Evolutionary conservation across 2,329 filamentous ascomycete species (phyloP), one percentile per base, ranked within the genome.

Genomic region (Dothideomycetidae sp.): DNA sequence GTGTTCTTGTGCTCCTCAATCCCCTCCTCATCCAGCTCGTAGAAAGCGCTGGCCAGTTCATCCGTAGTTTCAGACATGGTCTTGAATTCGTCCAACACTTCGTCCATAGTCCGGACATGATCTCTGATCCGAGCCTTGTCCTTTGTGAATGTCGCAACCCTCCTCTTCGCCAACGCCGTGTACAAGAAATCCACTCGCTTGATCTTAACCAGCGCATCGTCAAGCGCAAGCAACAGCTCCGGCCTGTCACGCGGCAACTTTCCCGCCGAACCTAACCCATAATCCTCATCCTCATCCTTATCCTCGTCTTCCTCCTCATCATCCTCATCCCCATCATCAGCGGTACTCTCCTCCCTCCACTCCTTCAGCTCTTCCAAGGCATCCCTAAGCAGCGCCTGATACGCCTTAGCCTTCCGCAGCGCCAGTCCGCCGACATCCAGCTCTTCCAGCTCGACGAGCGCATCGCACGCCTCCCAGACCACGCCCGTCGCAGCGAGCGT

Each of bases 311-410:
- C 55, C 5, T 50, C 54, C 26, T 58, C 56, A 56, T 63, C 40
- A 53, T 60, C 35, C 10, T 54, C 51, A 21, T 58, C 58, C 0
- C 54, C 50, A 3, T 51, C 58, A 23, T 56, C 55, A 4, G 48
- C 51, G 1, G 48, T 45, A 0, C 53, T 55, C 5, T 63, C 66
- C 0, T 69, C 56, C 10, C 70, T 64, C 84, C 86, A 94, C 48
- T 88, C 83, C 53, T 84, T 82, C 46, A 94, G 57, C 60, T 94
- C 88, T 44, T 81, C 73, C 47, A 92, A 71, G 0, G 84, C 80
- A 60, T 94, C 88, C 48, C 81, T 73, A 15, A 94, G 62, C 2
- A 80, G 72, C 39, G 81, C 81, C 29, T 75, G 66, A 58, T 78
- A 82, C 53, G 85, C 69, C 47, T 82, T 73, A 2, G 78, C 78